Evolutionary conservation across 371 early-diverging fungal species (phyloP).

Genomic region (Parasitella parasitica): DNA sequence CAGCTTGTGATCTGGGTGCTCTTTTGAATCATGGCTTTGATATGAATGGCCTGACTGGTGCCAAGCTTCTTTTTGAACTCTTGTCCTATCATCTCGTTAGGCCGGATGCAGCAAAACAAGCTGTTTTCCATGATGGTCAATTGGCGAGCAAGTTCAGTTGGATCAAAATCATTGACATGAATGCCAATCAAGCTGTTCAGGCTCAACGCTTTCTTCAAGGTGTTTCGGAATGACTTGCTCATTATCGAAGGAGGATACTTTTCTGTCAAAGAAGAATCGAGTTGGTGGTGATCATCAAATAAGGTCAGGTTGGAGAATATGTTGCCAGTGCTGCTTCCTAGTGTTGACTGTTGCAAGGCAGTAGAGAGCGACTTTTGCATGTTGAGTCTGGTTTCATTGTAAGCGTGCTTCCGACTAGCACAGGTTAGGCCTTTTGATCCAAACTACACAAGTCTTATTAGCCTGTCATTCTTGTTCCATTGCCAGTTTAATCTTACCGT

Average conservation of each 20-base stretch:
- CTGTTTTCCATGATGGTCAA: constrained; percentile 67
- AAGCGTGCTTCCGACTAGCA: constrained; percentile 9
- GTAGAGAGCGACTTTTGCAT: constrained; percentile 12
- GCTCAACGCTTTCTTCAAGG: constrained; percentile 29
- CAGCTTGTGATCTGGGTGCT: constrained; percentile 64
- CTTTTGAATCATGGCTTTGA: constrained; percentile 50
- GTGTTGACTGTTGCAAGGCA: constrained; percentile 22
- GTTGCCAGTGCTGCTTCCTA: constrained; percentile 13
- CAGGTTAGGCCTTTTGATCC: constrained; percentile 8
- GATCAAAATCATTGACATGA: constrained; percentile 69
- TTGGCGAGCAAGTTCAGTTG: constrained; percentile 76
- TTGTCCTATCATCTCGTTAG: constrained; percentile 66
- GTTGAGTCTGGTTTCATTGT: neutral
- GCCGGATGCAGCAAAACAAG: constrained; percentile 60
- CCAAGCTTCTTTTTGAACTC: constrained; percentile 58
- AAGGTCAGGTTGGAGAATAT: constrained; percentile 35
- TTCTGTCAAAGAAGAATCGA: constrained; percentile 7
- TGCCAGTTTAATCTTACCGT: constrained; percentile 19
- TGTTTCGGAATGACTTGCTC: constrained; percentile 34
- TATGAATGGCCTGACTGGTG: constrained; percentile 42
- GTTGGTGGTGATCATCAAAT: constrained; percentile 33
- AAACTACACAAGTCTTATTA: constrained; percentile 9
- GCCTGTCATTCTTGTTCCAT: neutral
- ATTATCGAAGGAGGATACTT: constrained; percentile 29
- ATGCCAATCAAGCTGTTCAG: constrained; percentile 24